phyloP scores from a whole-genome alignment of 2,329 filamentous ascomycete genomes.

The Penicillium sp. region DNA sequence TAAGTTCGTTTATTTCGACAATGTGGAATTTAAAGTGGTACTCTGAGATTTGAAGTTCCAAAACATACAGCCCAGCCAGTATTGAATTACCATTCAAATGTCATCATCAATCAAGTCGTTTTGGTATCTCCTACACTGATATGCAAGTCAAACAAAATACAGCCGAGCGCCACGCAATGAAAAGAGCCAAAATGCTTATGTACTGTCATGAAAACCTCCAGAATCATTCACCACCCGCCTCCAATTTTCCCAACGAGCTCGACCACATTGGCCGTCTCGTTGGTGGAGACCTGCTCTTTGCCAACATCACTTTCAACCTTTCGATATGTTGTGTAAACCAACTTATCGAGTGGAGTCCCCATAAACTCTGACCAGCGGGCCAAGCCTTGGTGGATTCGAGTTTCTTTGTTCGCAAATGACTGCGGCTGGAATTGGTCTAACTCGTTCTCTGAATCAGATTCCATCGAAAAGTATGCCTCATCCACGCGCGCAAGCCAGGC shows the following conservation, averaged over 20 bases:
- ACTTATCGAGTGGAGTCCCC: conserved; percentile 65
- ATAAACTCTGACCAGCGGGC: conserved; percentile 73
- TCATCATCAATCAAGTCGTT: not conserved
- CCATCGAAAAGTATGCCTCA: conserved; percentile 83
- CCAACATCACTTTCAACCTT: conserved; percentile 95
- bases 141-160: conserved; percentile 13
- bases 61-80: not conserved
- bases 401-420: conserved; percentile 27
- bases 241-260: conserved; percentile 88
- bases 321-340: conserved; percentile 84
- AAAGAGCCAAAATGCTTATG: not conserved
- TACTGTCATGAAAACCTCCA: not conserved
- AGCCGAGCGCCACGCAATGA: conserved; percentile 21
- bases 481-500: conserved; percentile 79
- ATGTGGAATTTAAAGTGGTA: not conserved
- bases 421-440: conserved; percentile 28
- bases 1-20: not conserved
- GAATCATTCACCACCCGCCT: conserved; percentile 74
- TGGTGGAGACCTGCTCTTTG: conserved; percentile 59
- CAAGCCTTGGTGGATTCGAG: conserved; percentile 62
- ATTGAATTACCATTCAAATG: not conserved
- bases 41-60: no score
- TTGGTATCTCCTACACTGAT: conserved; percentile 18
- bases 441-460: conserved; percentile 52
- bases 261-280: conserved; percentile 76